These are phyloP conservation scores for Diutina catenulata DNA, from an alignment of 1,139 yeast genomes.

Conservation along the genomic window DNA sequence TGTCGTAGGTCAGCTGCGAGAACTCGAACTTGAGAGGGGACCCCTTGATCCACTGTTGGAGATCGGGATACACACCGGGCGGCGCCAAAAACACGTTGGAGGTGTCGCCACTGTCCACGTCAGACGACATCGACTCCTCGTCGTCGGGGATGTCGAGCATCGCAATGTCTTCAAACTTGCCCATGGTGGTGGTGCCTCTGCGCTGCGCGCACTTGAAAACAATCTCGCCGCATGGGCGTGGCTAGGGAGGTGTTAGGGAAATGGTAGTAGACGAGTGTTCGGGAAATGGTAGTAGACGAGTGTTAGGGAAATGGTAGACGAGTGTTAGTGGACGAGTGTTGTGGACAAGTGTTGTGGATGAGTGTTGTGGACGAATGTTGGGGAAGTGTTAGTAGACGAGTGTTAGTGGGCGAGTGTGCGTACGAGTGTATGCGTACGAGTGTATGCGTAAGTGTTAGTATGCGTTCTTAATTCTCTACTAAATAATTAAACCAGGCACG, in stretches of 20 bases:
- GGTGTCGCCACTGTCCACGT: constrained; percentile 23
- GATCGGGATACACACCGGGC: constrained; percentile 10
- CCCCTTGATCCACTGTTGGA: constrained; percentile 26
- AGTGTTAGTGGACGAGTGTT: no score
- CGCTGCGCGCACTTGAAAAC: constrained; percentile 11
- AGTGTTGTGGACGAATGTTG: no score
- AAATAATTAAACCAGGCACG: constrained; percentile 6
- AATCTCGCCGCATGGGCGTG: constrained; percentile 13
- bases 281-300: constrained; percentile 8
- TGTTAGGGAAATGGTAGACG: no score
- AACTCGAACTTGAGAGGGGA: constrained; percentile 21
- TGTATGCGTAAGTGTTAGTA: no score
- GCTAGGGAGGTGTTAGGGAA: constrained; percentile 10
- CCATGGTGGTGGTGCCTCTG: constrained; percentile 7
- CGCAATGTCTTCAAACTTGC: constrained; percentile 29
- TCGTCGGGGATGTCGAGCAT: constrained; percentile 33
- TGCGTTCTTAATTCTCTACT: no score
- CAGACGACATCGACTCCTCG: constrained; percentile 15
- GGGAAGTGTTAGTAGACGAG: no score
- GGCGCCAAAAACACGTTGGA: constrained; percentile 7
- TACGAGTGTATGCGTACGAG: no score
- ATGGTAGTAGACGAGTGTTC: constrained; percentile 11
- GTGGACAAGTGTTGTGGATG: no score
- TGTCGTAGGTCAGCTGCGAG: constrained; percentile 16
- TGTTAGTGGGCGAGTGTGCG: no score